Evolutionary conservation across 495 filamentous ascomycete genomes (phyloP).

Genomic region (Copromyces sp.): DNA sequence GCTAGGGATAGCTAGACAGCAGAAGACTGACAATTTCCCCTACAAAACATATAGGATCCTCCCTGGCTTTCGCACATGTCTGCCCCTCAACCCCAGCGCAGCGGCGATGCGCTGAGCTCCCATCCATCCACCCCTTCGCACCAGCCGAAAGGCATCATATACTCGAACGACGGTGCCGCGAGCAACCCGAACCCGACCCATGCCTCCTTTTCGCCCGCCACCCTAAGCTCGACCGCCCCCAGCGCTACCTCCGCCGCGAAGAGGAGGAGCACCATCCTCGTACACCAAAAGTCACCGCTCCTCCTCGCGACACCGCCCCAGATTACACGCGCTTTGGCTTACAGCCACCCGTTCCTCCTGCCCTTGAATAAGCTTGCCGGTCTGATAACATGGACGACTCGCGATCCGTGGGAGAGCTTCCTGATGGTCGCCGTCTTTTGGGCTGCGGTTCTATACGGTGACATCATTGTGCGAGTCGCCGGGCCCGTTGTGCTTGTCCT

Average conservation of each 20-base stretch:
- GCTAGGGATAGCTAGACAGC: slow-evolving; percentile 3
- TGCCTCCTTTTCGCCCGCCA: slow-evolving; percentile 66
- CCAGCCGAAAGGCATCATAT: slow-evolving; percentile 10
- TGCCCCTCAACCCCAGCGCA: slow-evolving; percentile 27
- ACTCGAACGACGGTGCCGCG: slow-evolving; percentile 18
- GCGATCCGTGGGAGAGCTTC: slow-evolving; percentile 95
- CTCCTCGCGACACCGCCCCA: slow-evolving; percentile 88
- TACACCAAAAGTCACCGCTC: slow-evolving; percentile 92
- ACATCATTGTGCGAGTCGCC: slow-evolving; percentile 62
- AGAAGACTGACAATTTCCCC: slow-evolving; percentile 13
- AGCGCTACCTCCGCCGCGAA: slow-evolving; percentile 55
- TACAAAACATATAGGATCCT: slow-evolving; percentile 26
- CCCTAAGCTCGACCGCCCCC: slow-evolving; percentile 45
- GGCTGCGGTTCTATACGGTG: slow-evolving; percentile 76
- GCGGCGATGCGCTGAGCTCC: slow-evolving; percentile 22
- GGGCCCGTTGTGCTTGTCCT: slow-evolving; percentile 77
- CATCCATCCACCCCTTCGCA: slow-evolving; percentile 16
- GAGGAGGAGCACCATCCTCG: slow-evolving; percentile 79
- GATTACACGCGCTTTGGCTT: slow-evolving; percentile 83
- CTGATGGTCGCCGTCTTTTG: slow-evolving; percentile 76
- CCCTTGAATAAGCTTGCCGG: slow-evolving; percentile 76
- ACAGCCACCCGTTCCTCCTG: slow-evolving; percentile 85
- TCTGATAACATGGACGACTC: slow-evolving; percentile 84
- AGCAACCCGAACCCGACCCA: slow-evolving; percentile 23
- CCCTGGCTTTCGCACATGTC: slow-evolving; percentile 44